Base-by-base conservation (phyloP, 1,139 yeast species). In the Sugiyamaella paludigena region DNA sequence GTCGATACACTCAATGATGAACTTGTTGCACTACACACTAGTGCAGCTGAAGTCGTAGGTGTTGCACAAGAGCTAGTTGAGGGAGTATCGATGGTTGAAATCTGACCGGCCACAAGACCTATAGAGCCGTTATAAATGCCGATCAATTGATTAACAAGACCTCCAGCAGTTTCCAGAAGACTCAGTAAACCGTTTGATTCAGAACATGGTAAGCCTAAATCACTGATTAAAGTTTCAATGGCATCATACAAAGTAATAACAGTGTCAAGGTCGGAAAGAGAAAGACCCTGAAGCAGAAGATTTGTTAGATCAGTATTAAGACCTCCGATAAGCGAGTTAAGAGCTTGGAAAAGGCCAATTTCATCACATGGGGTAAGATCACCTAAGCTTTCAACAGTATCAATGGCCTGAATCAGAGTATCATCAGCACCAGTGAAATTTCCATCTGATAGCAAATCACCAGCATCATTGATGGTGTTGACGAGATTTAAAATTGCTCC, bases 321-420 rank as follows among this genome's bases (percentile, higher is more conserved):
- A 12, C 12, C 12, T 7, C 7, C 9, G 11, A 27, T 30, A 37
- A 37, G 12, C 5, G 24, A 32, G 29, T 10, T 15, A 7, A 36
- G 40, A 16, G 16, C 38, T 15, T 12, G 7, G 13, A 15, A 27
- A 19, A 41, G 31, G 8, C 38, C 44, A 12, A n/a, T 32, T 13
- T 41, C 38, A 19, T 41, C 44, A 24, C 44, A 41, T 10, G 44
- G 37, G 7, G 36, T 15, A 12, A 40, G 44, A 15, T 12, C 24
- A n/a, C 31, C 44, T 5, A 41, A 13, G 28, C 37, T 32, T 15
- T 7, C 37, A 7, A 41, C 11, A 4, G 32, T 33, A 6, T 19
- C 11, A 3, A 34, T 4, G 11, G 30, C 38, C 9, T 29, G 33
- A 31, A 13, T 16, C 10, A 41, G 19, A 24, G 44, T 41, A 33